phyloP scores from a whole-genome alignment of 495 filamentous ascomycete genomes.

The Xylaria flabelliformis region DNA sequence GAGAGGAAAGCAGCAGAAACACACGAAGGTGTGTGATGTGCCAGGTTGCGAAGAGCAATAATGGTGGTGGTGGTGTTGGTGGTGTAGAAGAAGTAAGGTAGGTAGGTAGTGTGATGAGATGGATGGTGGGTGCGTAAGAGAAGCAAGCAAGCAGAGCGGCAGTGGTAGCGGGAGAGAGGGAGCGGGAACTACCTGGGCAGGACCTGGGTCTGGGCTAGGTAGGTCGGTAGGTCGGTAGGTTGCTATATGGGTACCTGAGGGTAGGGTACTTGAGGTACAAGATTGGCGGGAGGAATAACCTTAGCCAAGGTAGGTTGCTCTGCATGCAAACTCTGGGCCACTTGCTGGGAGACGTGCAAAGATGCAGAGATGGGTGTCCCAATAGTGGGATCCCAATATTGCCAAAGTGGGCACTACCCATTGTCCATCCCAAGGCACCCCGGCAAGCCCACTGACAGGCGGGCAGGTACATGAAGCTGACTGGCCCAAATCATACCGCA shows the following conservation, averaged over 20 bases:
- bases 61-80: conserved; percentile 17
- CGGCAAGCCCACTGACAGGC: conserved; percentile 22
- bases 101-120: conserved; percentile 19
- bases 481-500: conserved; percentile 23
- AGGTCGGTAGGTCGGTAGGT: too few relatives aligned
- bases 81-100: conserved; percentile 1
- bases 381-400: conserved; percentile 45
- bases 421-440: conserved; percentile 33
- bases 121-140: conserved; percentile 25
- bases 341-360: neutral
- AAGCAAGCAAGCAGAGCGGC: conserved; percentile 26
- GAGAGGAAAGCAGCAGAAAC: conserved; percentile 7
- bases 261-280: neutral
- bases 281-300: conserved; percentile 3
- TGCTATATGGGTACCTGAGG: neutral
- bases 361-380: conserved; percentile 39
- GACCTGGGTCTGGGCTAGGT: conserved; percentile 29
- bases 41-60: conserved; percentile 10
- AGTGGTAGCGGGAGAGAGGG: conserved; percentile 35
- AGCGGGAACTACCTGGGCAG: conserved; percentile 31
- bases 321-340: conserved; percentile 24
- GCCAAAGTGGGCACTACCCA: conserved; percentile 36
- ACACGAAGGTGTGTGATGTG: conserved; percentile 12
- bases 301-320: conserved; percentile 22
- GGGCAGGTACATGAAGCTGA: conserved; percentile 31